Percentiles rank a stretch among this genome's conserved stretches.
Evolutionary conservation across 257 asterid genomes (phyloP).

Genomic region (Datura wrightii): DNA sequence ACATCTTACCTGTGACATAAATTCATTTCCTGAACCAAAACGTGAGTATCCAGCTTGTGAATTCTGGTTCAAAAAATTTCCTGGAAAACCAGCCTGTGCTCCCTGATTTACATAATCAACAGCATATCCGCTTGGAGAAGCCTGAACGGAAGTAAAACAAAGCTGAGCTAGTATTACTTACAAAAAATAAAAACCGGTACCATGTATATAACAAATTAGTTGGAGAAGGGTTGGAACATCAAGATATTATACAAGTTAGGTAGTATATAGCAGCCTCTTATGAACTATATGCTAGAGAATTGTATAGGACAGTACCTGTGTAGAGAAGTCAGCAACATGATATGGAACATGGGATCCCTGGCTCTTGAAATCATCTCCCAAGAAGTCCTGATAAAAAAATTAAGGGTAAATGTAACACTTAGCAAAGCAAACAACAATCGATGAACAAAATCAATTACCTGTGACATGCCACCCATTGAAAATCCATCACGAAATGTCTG

Average conservation of each 20-base stretch:
- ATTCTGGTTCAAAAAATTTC: slow-evolving; percentile 80
- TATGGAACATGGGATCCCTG: slow-evolving; percentile 98
- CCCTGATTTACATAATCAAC: slow-evolving; percentile 84
- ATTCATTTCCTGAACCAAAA: slow-evolving; percentile 87
- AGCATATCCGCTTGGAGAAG: slow-evolving; percentile 90
- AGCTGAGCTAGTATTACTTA: background rate
- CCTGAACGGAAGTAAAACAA: slow-evolving; percentile 49
- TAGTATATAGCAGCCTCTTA: slow-evolving; percentile 13
- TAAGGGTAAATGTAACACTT: slow-evolving; percentile 30
- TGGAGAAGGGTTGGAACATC: background rate
- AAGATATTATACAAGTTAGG: slow-evolving; percentile 15
- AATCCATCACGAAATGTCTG: slow-evolving; percentile 86
- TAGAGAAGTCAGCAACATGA: slow-evolving; percentile 80
- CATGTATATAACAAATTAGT: background rate
- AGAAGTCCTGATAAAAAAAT: slow-evolving; percentile 69
- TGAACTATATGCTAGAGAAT: slow-evolving; percentile 26
- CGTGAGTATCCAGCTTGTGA: slow-evolving; percentile 93
- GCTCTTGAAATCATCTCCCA: slow-evolving; percentile 94
- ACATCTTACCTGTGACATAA: slow-evolving; percentile 90
- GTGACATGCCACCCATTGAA: slow-evolving; percentile 94
- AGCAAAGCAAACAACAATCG: slow-evolving; percentile 6
- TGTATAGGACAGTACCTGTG: slow-evolving; percentile 61
- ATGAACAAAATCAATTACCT: slow-evolving; percentile 52
- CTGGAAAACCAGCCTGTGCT: slow-evolving; percentile 90
- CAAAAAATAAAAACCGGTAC: background rate